Conservation (phyloP, 2,329 filamentous ascomycete genomes). For the Pyricularia sp. region DNA sequence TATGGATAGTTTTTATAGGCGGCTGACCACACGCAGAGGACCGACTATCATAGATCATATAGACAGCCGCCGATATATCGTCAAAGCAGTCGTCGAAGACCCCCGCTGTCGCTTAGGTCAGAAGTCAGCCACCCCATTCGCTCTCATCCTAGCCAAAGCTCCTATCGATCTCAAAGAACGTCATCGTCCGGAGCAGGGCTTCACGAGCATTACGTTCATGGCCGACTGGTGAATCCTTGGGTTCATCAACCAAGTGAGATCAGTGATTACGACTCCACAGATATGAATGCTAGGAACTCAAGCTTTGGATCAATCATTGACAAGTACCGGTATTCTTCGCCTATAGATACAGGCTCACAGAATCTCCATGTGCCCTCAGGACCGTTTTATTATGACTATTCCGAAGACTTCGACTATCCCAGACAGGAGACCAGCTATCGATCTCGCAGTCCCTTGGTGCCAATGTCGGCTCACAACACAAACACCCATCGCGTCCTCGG, state of each 20-base stretch:
- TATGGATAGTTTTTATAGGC: not conserved
- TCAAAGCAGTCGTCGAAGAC: constrained; percentile 21
- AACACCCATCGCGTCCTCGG: not conserved
- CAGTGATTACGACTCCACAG: constrained; percentile 21
- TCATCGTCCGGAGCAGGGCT: constrained; percentile 14
- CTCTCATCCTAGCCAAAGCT: constrained; percentile 17
- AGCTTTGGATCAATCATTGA: constrained; percentile 38
- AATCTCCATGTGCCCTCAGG: constrained; percentile 13
- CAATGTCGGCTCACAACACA: constrained; percentile 9
- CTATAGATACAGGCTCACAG: constrained; percentile 12
- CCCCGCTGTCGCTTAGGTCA: constrained; percentile 24
- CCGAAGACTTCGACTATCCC: constrained; percentile 30
- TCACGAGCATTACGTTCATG: constrained; percentile 8
- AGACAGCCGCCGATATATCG: constrained; percentile 20
- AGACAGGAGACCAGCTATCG: constrained; percentile 2
- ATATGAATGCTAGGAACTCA: constrained; percentile 27
- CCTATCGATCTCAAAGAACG: constrained; percentile 19
- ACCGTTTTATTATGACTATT: constrained; percentile 40
- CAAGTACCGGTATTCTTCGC: constrained; percentile 26
- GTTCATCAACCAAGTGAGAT: constrained; percentile 18
- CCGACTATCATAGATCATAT: constrained; percentile 27
- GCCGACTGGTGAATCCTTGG: constrained; percentile 10
- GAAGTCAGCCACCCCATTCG: constrained; percentile 28
- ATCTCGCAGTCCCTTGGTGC: constrained; percentile 16
- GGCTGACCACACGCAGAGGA: not conserved